Evolutionary conservation across 768 basidiomycete species (phyloP), one percentile per base, ranked within the genome.

Genomic region (Rhodocollybia butyracea): DNA sequence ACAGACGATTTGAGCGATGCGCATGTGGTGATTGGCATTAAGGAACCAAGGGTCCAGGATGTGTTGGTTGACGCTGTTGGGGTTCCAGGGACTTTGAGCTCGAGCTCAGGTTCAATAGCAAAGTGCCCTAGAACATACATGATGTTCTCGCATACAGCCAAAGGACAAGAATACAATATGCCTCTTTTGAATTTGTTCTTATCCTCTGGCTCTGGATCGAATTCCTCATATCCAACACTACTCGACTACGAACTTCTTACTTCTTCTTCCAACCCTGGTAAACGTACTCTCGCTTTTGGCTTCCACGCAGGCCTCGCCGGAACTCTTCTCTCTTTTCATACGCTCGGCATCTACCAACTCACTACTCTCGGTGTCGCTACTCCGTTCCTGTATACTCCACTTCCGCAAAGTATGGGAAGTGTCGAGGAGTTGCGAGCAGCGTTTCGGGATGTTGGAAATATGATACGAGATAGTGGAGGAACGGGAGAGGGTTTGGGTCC

Each of bases 141-240:
- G 54, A 93, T 94, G 86, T 96, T 97, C 78, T 93, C 89, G 29
- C 94, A 95, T 66, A 95, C 94, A 0, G 81, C 83, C 53, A 96
- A 95, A 68, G 90, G 89, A 0, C 91, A 96, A 68, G 68, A 75
- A 5, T 95, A 95, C 70, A 97, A 96, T 63, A 90, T 87, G 64
- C 81, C 85, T 0, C 72, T 97, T 0, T 76, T 97, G 2, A 75
- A 85, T 0, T 76, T 78, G 50, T 92, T 89, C 66, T 69, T 88
- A 2, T 38, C 57, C 8, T 31, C 53, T 34, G 29, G 53, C 17
- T 34, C 38, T 11, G 46, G 59, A 15, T 27, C 57, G 15, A 30
- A 51, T 24, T 46, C 58, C 10, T 51, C 60, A 19, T 59, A 74
- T 4, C 80, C 85, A 1, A 74, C 80, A 2, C 68, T 96, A 13